Percentiles rank a stretch among this genome's conserved stretches.
phyloP scores from a whole-genome alignment of 192 early-diverging fungal species.

The Chytriomyces hyalinus region DNA sequence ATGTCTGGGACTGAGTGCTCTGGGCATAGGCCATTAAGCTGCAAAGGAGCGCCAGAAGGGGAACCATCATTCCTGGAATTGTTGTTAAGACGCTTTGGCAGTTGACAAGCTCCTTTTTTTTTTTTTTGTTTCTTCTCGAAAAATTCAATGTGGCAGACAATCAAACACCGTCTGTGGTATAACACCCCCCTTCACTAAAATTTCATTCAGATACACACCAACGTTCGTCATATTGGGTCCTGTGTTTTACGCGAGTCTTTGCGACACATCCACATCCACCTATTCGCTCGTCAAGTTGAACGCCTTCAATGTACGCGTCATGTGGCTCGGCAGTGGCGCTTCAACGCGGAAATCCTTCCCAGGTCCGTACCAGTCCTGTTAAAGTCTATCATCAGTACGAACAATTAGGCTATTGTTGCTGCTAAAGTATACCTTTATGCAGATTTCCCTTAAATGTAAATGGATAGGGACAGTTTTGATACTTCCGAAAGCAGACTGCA shows the following conservation, averaged over 20 bases:
- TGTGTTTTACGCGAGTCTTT: too few species aligned
- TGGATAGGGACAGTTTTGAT: conserved; percentile 49
- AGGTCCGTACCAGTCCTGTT: conserved; percentile 36
- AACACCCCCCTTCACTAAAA: background rate
- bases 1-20: background rate
- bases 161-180: background rate
- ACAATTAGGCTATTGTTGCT: background rate
- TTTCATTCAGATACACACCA: too few species aligned
- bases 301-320: conserved; percentile 15
- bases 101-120: background rate
- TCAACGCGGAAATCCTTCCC: conserved; percentile 18
- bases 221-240: too few species aligned
- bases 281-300: conserved; percentile 6
- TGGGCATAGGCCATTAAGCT: background rate
- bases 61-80: background rate
- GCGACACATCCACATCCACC: too few species aligned
- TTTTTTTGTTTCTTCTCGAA: background rate
- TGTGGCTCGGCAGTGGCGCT: conserved; percentile 25
- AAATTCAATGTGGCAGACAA: background rate
- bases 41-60: background rate
- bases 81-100: background rate
- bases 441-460: conserved; percentile 47
- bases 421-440: conserved; percentile 29
- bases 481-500: conserved; percentile 34
- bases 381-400: background rate